Conservation (phyloP, 768 basidiomycete species). For the Trametes cingulata region DNA sequence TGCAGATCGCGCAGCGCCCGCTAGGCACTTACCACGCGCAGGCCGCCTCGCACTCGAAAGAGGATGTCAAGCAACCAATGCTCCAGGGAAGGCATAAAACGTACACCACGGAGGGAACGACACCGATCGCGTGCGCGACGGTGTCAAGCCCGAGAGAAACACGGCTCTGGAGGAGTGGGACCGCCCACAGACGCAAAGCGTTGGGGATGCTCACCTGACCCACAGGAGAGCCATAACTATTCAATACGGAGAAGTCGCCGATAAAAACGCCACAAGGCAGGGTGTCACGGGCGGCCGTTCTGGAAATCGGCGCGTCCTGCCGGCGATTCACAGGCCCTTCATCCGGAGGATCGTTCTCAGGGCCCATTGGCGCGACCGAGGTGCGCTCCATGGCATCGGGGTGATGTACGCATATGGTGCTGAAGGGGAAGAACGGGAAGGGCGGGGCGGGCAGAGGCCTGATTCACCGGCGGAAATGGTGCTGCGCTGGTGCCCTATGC, state of each 20-base stretch:
- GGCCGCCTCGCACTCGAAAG: not conserved
- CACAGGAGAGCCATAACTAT: not conserved
- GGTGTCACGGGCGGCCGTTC: not conserved
- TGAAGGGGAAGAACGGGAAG: not conserved
- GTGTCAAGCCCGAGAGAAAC: not conserved
- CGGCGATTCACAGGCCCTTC: not conserved
- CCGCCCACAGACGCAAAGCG: not conserved
- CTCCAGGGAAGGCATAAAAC: not conserved
- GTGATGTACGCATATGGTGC: not conserved
- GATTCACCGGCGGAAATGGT: conserved; percentile 8
- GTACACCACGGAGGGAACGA: not conserved
- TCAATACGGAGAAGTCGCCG: conserved; percentile 1
- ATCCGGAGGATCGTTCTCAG: not conserved
- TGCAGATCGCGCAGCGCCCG: not conserved
- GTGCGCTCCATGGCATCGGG: not conserved
- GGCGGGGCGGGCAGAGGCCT: not conserved
- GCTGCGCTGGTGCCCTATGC: not conserved
- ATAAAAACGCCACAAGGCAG: not conserved
- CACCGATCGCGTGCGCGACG: not conserved
- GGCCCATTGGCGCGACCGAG: too few relatives aligned
- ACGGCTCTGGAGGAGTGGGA: not conserved
- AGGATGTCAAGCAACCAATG: not conserved
- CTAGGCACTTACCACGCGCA: not conserved
- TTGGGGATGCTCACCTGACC: not conserved
- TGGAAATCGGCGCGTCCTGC: not conserved